Evolutionary conservation across 1,284 basidiomycete genomes (phyloP).

Genomic region (Mycocalia duriaeana): DNA sequence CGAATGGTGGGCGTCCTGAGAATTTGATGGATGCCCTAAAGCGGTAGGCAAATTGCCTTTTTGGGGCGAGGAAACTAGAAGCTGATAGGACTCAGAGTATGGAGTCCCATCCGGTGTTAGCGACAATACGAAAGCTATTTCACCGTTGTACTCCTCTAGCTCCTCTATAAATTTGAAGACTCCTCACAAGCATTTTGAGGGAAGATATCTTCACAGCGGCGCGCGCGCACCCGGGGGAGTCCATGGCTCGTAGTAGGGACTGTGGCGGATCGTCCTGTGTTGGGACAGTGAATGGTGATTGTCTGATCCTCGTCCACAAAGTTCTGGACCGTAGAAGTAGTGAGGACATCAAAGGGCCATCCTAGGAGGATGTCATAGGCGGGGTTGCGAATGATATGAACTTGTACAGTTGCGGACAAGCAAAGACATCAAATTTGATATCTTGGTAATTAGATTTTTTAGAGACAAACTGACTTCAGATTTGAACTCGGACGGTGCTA

Average conservation of each 20-base stretch:
- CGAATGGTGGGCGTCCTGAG: too few relatives aligned
- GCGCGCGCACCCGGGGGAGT: too few relatives aligned
- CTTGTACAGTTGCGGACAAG: constrained; percentile 6
- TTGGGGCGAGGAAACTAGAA: too few relatives aligned
- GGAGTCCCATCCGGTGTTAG: too few relatives aligned
- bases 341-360: constrained; percentile 9
- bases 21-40: too few relatives aligned
- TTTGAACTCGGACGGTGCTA: constrained; percentile 11
- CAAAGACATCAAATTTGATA: constrained; percentile 2
- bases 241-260: too few relatives aligned
- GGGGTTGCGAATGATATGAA: constrained; percentile 12
- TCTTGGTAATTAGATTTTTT: constrained; percentile 2
- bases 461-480: not conserved
- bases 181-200: too few relatives aligned
- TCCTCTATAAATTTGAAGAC: too few relatives aligned
- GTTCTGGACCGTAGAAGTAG: constrained; percentile 6
- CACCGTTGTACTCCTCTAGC: not conserved
- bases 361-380: constrained; percentile 15
- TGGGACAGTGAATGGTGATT: constrained; percentile 6
- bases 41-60: too few relatives aligned
- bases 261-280: not conserved
- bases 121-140: too few relatives aligned
- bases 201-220: too few relatives aligned
- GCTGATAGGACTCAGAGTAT: too few relatives aligned
- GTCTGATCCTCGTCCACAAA: constrained; percentile 6